Base-by-base conservation (phyloP, 1,284 basidiomycete species). In the Cutaneotrichosporon spelunceum region DNA sequence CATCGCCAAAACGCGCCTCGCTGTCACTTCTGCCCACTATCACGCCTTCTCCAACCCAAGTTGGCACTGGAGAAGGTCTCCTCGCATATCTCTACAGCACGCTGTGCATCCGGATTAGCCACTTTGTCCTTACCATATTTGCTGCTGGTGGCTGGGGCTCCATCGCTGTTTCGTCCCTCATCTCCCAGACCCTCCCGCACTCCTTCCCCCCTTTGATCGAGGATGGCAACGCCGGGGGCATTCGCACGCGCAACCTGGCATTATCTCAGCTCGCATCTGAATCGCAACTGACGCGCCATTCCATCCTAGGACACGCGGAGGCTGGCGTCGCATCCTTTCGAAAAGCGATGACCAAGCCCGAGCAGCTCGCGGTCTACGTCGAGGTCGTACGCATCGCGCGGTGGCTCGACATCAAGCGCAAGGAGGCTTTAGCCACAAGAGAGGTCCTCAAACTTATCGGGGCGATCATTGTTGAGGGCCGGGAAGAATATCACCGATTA, bases 131-230 rank as follows among this genome's bases (percentile, higher is more conserved):
- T 68, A 81, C 88, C 29, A 82, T 91, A 19, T 94, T 91, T 89
- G 87, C 87, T 33, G 84, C 88, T 2, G 91, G 91, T 72, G 92
- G 91, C 26, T 93, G 90, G 89, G 89, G 89, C 9, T 85, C 86
- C 0, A 82, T 89, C 30, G 87, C 91, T 3, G 87, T 92, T 66
- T 86, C 86, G 16, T 85, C 85, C 8, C 85, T 93, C 84, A 52
- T 86, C 82, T 33, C 82, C 81, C 53, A 84, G 79, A 45, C 83
- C 81, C n/a, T 82, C 82, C 77, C 77, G 84, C 65, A 84, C 83
- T 66, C 72, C n/a, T 76, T 77, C 60, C 69, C 67, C 6, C 70
- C 71, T 2, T 57, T 67, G 10, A 30, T 57, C 42, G 48, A 57
- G 7, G 47, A 63, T 48, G 57, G 62, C 30, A 56, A 55, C 27